A percentile compares a stretch with the other conserved stretches of the same genome.
phyloP scores from a whole-genome alignment of 202 grass and related monocot genomes.

The Schoenoplectus triqueter region DNA sequence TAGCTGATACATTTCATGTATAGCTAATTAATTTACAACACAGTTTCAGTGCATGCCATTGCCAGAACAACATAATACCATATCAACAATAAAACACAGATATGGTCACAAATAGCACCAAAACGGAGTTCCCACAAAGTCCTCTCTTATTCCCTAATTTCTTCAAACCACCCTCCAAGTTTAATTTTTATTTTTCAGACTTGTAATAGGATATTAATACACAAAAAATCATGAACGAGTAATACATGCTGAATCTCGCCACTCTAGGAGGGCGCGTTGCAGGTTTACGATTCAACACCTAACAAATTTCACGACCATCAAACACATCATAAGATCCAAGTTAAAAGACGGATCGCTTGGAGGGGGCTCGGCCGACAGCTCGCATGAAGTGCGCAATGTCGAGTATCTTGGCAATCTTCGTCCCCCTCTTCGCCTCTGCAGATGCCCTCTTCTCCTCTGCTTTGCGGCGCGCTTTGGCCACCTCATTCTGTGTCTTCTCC shows the following conservation, averaged over 20 bases:
- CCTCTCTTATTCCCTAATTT: conserved; percentile 10
- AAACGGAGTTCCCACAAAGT: background rate
- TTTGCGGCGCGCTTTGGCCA: conserved; percentile 77
- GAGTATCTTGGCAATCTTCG: conserved; percentile 81
- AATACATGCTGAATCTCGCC: conserved; percentile 25
- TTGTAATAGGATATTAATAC: background rate
- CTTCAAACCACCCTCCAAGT: background rate
- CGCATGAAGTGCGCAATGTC: conserved; percentile 92
- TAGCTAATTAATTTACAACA: background rate
- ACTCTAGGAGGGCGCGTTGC: conserved; percentile 25
- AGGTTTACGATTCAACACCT: background rate
- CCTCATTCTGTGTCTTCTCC: conserved; percentile 92
- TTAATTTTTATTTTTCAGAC: background rate
- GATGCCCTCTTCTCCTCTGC: conserved; percentile 94
- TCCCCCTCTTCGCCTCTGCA: conserved; percentile 79
- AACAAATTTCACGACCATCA: conserved; percentile 22
- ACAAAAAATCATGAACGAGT: background rate
- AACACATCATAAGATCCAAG: conserved; percentile 11
- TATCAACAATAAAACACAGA: conserved; percentile 44
- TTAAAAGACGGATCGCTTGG: conserved; percentile 91
- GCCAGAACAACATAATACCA: conserved; percentile 11
- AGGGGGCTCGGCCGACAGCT: conserved; percentile 80
- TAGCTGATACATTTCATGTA: background rate
- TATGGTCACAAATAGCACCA: conserved; percentile 26
- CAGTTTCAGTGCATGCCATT: background rate